Evolutionary conservation across 2,329 filamentous ascomycete genomes (phyloP).

Genomic region (Whalleya microplaca): DNA sequence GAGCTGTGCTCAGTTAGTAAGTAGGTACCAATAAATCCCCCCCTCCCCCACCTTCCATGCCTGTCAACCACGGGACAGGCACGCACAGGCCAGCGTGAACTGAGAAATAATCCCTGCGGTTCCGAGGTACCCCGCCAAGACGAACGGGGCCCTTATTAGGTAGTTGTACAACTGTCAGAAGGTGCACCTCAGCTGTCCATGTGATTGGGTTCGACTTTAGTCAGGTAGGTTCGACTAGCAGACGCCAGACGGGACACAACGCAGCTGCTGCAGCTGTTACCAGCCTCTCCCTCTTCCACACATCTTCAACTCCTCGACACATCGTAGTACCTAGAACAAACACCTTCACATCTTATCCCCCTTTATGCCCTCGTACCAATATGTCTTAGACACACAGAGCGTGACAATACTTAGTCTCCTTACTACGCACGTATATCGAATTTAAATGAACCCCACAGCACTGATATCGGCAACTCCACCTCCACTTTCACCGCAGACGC

Average conservation of each 20-base stretch:
- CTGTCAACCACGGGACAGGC: not conserved
- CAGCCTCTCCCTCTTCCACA: not conserved
- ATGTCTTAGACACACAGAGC: not conserved
- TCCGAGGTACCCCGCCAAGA: not conserved
- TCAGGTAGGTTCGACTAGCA: too few relatives aligned
- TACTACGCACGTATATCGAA: not conserved
- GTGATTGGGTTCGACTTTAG: not conserved
- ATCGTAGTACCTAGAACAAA: not conserved
- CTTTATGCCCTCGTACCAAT: not conserved
- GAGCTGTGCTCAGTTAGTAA: not conserved
- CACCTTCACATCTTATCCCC: not conserved
- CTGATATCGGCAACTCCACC: not conserved
- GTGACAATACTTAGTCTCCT: not conserved
- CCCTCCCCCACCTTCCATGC: not conserved
- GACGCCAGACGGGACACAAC: too few relatives aligned
- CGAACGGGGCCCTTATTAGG: not conserved
- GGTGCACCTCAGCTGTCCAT: not conserved
- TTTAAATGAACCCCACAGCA: not conserved
- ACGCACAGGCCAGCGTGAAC: too few relatives aligned
- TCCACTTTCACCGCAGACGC: not conserved
- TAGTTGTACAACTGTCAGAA: not conserved
- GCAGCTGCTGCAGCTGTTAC: not conserved
- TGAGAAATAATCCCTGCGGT: too few relatives aligned
- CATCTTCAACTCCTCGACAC: not conserved
- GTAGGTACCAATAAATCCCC: not conserved